Conservation (phyloP, 306 rosid genomes). For the Lithocarpus polystachyus region DNA sequence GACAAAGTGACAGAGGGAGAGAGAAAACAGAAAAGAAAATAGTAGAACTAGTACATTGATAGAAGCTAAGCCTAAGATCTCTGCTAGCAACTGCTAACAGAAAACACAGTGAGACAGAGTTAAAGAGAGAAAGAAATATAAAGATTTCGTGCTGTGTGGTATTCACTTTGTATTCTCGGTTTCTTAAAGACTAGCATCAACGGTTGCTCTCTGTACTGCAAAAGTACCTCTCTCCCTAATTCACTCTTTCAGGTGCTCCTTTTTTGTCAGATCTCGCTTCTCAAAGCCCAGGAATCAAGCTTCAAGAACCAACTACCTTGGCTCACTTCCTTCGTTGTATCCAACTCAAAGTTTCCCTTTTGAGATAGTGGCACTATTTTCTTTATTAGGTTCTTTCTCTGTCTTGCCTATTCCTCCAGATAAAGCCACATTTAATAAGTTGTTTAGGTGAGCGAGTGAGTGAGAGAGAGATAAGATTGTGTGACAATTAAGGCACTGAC, state of each 20-base stretch:
- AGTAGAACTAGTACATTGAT: background rate
- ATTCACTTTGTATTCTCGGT: background rate
- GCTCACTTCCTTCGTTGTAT: background rate
- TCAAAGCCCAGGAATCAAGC: slow-evolving; percentile 25
- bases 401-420: slow-evolving; percentile 21
- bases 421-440: slow-evolving; percentile 26
- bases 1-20: background rate
- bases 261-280: slow-evolving; percentile 46
- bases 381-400: background rate
- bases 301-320: background rate
- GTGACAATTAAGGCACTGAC: slow-evolving; percentile 18
- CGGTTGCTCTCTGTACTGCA: slow-evolving; percentile 1
- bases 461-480: background rate
- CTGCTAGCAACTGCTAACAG: background rate
- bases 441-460: slow-evolving; percentile 11
- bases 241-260: slow-evolving; percentile 20
- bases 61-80: background rate
- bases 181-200: background rate
- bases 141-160: slow-evolving; percentile 3
- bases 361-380: background rate
- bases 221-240: background rate
- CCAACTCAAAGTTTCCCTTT: background rate
- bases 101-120: background rate
- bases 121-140: background rate
- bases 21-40: background rate